Base-by-base conservation (phyloP, 2,329 filamentous ascomycete genomes). In the Moelleriella libera region DNA sequence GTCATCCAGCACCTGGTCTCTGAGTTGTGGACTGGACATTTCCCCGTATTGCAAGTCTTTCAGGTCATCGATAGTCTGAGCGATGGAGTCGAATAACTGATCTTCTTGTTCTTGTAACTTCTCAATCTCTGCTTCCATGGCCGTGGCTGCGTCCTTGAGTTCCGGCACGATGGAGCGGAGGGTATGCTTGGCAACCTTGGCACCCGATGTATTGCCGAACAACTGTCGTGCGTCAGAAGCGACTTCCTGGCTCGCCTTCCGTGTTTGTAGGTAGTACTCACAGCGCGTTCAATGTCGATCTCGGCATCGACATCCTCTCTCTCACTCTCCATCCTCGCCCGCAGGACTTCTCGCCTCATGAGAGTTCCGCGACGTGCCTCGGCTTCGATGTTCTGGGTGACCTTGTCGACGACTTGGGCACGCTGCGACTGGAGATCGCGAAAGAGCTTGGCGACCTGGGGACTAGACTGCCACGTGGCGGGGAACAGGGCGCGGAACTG, bases 1-100 rank as follows among this genome's bases (percentile, higher is more conserved):
- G 5, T 82, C 82, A 44, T 82, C 75, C 14, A 88, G 66, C 31
- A 87, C 76, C 53, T 88, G 82, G 44, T 78, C 72, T 30, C 71
- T 71, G 32, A 89, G 65, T 50, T 78, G 71, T 28, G 71, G 63
- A 52, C 85, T 83, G 37, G 76, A 72, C 49, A 92, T 75, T 48
- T 80, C 81, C 39, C 88, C 88, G 57, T 92, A 90, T 43, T 85
- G 80, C 48, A 94, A 70, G 63, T 94, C 86, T 62, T 87, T 94
- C 60, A 95, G 68, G 44, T 76, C 78, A 32, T 83, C 83, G 12
- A 92, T 75, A 0, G 75, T 82, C 48, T 78, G 72, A 53, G 74
- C 73, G 46, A 92, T 74, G 9, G 78, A 75, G 4, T 74, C 68
- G 5, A 84, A 63, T 3, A 88, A 66, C 2, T 62, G 60, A 1